phyloP scores from a whole-genome alignment of 2,329 filamentous ascomycete species.

The Tolypocladium pustulatum region DNA sequence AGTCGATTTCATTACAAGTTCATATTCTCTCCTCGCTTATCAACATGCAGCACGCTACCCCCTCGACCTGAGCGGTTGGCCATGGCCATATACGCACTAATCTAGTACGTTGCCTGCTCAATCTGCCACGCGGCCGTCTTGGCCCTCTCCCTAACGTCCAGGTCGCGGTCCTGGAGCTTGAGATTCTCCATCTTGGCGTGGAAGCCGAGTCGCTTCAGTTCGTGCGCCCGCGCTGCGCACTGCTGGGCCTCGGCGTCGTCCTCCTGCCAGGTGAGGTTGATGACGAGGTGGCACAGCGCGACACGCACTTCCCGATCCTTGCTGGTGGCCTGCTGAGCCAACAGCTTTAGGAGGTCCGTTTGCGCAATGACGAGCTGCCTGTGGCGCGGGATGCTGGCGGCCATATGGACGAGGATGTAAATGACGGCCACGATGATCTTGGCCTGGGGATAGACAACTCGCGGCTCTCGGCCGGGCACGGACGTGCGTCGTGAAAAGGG shows the following conservation, averaged over 20 bases:
- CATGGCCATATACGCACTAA: neutral
- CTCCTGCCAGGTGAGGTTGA: slow-evolving; percentile 78
- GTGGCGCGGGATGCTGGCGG: slow-evolving; percentile 69
- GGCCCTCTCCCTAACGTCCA: slow-evolving; percentile 76
- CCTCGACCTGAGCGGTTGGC: neutral
- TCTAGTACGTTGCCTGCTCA: slow-evolving; percentile 28
- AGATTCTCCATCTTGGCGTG: slow-evolving; percentile 53
- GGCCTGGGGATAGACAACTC: slow-evolving; percentile 44
- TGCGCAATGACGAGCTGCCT: slow-evolving; percentile 70
- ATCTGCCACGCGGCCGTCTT: slow-evolving; percentile 71
- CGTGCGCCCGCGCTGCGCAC: slow-evolving; percentile 55
- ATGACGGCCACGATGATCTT: slow-evolving; percentile 71
- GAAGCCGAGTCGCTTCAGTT: slow-evolving; percentile 64
- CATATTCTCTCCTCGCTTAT: neutral
- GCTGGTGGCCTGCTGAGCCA: slow-evolving; percentile 65
- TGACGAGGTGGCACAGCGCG: slow-evolving; percentile 72
- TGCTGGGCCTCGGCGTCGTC: slow-evolving; percentile 55
- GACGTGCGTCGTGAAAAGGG: slow-evolving; percentile 35
- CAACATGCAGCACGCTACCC: neutral
- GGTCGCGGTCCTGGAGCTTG: slow-evolving; percentile 55
- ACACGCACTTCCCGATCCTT: slow-evolving; percentile 63
- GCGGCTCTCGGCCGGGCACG: slow-evolving; percentile 26
- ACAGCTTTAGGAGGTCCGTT: slow-evolving; percentile 60
- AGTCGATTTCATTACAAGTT: neutral
- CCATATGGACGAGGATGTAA: slow-evolving; percentile 79